Percentiles rank a stretch among this genome's conserved stretches.
These are phyloP conservation scores for Salix brachista DNA, from an alignment of 345 rosid species.

Conservation along the genomic window DNA sequence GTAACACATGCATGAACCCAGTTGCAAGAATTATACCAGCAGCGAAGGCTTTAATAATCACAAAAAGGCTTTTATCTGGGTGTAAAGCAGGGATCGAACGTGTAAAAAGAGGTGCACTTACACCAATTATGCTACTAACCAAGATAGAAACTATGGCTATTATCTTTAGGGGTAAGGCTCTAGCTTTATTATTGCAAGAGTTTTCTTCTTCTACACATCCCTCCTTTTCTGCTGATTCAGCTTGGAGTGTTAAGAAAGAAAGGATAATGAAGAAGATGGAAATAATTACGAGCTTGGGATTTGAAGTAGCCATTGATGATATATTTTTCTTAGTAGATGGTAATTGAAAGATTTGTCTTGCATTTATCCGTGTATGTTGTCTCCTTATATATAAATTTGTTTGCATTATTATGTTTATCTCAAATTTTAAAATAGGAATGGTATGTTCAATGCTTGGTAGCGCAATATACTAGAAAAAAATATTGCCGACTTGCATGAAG, in stretches of 20 bases:
- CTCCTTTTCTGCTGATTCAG: constrained; percentile 18
- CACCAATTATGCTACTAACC: constrained; percentile 61
- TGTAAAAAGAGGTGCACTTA: constrained; percentile 51
- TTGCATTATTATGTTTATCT: too few relatives aligned
- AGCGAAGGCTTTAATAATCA: constrained; percentile 60
- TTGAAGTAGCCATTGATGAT: background rate
- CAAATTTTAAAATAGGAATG: too few relatives aligned
- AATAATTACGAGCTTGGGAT: background rate
- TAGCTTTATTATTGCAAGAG: constrained; percentile 45
- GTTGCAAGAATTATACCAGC: constrained; percentile 78
- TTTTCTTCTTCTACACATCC: constrained; percentile 23
- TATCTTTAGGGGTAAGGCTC: constrained; percentile 51
- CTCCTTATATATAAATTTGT: background rate
- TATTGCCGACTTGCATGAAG: too few relatives aligned
- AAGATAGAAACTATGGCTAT: constrained; percentile 50
- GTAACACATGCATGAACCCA: constrained; percentile 83
- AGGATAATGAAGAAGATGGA: constrained; percentile 19
- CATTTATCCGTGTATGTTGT: background rate
- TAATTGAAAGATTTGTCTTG: background rate
- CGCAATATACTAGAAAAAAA: too few relatives aligned
- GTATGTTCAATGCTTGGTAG: too few relatives aligned
- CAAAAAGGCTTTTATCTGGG: constrained; percentile 54
- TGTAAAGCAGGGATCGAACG: constrained; percentile 48
- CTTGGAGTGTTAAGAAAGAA: constrained; percentile 12
- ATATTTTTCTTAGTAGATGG: too few relatives aligned